Evolutionary conservation across 495 filamentous ascomycete species (phyloP), one percentile per base, ranked within the genome.

Genomic region (Xylaria grammica): DNA sequence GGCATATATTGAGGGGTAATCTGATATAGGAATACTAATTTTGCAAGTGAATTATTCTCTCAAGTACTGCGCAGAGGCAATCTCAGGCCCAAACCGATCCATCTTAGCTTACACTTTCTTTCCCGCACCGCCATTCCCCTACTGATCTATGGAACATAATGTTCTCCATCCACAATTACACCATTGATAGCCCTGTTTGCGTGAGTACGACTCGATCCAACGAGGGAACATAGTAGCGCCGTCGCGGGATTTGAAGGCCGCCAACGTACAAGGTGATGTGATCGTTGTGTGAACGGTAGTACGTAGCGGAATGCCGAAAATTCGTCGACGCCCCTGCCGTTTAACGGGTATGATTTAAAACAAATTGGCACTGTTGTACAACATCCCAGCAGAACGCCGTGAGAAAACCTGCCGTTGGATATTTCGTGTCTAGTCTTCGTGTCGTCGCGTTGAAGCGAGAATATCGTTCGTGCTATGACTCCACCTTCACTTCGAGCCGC

Each of bases 401-500:
- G 36, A 55, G 7, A 22, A 34, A 19, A 51, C 36, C 17, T 49
- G 30, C 48, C 26, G 40, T 57, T 46, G 57, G 34, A 55, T 38
- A 42, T 42, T 44, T 27, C 32, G 52, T 64, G 44, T 27, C 34
- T 27, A 24, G 40, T 56, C 13, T 32, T 34, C 24, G 22, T 49
- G 44, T 15, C 3, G 29, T 15, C 32, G 42, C 32, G 32, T 36
- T 36, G 32, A 32, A 50, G 11, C 20, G 15, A 50, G 15, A 19
- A n/a, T 15, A 44, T 30, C 3, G 45, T 19, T 26, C 42, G 24
- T 30, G 24, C 32, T 49, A 64, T 58, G 52, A 58, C 44, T 57
- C 62, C 10, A 64, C 62, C 26, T 56, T 56, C 42, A 64, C 62
- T 40, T 64, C 63, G 26, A 65, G 54, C 24, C 63, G 63, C 38